phyloP scores from a whole-genome alignment of 768 basidiomycete genomes.

The Ramaria sp. region DNA sequence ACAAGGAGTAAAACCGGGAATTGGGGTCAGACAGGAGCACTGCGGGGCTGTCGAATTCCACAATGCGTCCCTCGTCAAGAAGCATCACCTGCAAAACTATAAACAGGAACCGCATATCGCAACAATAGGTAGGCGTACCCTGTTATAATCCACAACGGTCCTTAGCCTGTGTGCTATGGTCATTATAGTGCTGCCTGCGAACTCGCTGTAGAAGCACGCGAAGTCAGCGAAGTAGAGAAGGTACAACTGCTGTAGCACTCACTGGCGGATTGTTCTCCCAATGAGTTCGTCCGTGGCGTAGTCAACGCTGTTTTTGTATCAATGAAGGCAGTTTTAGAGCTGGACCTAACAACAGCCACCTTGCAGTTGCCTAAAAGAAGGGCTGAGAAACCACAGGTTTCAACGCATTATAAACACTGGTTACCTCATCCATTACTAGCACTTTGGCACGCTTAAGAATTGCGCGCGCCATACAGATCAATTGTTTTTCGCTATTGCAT shows the following conservation, averaged over 20 bases:
- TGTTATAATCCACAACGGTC: constrained; percentile 78
- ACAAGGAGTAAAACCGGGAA: constrained; percentile 57
- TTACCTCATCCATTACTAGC: constrained; percentile 76
- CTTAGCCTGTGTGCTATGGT: constrained; percentile 76
- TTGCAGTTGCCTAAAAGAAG: constrained; percentile 49
- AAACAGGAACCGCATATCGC: neutral
- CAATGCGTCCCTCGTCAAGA: constrained; percentile 59
- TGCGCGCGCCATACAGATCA: constrained; percentile 84
- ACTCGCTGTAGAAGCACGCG: constrained; percentile 39
- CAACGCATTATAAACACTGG: neutral
- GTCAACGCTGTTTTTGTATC: constrained; percentile 40
- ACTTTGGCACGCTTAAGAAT: constrained; percentile 71
- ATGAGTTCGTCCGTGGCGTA: constrained; percentile 87
- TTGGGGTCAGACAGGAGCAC: constrained; percentile 41
- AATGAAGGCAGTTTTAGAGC: neutral
- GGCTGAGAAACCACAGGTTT: neutral
- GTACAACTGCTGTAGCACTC: constrained; percentile 18
- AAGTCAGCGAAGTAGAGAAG: neutral
- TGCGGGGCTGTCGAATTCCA: constrained; percentile 51
- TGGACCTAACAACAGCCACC: constrained; percentile 23
- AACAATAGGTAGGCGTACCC: constrained; percentile 34
- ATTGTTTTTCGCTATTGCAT: constrained; percentile 55
- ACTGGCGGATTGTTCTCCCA: constrained; percentile 73
- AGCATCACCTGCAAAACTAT: constrained; percentile 8
- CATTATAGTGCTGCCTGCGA: constrained; percentile 69